phyloP scores from a whole-genome alignment of 140 eudicot species.

The Flaveria floridana region DNA sequence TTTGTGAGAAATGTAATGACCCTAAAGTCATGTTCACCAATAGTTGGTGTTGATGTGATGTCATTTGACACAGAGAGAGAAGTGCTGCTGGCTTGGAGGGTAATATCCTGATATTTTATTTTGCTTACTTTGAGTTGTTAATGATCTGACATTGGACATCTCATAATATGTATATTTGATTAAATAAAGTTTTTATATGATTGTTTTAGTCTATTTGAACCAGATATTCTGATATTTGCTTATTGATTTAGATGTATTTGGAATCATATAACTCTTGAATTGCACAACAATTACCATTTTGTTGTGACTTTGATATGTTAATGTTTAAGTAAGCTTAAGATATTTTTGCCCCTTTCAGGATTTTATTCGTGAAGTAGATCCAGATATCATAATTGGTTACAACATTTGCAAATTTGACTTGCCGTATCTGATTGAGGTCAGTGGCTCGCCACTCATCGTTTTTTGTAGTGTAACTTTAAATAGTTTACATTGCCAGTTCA shows the following conservation, averaged over 20 bases:
- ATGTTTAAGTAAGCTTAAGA: conserved; percentile 12
- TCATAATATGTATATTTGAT: background rate
- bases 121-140: background rate
- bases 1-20: conserved; percentile 94
- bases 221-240: conserved; percentile 11
- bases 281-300: background rate
- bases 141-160: background rate
- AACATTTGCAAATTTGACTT: conserved; percentile 67
- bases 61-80: conserved; percentile 94
- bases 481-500: background rate
- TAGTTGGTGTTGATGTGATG: conserved; percentile 97
- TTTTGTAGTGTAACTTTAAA: conserved; percentile 8
- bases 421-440: conserved; percentile 64
- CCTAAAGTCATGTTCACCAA: conserved; percentile 86
- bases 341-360: conserved; percentile 53
- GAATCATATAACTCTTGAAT: background rate
- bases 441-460: background rate
- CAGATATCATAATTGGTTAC: conserved; percentile 94
- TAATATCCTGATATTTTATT: conserved; percentile 30
- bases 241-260: conserved; percentile 5
- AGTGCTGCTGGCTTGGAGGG: conserved; percentile 96
- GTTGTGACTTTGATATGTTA: background rate
- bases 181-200: background rate
- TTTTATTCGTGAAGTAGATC: conserved; percentile 86
- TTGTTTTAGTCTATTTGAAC: conserved; percentile 7